Evolutionary conservation across 345 rosid species (phyloP).

Genomic region (Lepidium africanum): DNA sequence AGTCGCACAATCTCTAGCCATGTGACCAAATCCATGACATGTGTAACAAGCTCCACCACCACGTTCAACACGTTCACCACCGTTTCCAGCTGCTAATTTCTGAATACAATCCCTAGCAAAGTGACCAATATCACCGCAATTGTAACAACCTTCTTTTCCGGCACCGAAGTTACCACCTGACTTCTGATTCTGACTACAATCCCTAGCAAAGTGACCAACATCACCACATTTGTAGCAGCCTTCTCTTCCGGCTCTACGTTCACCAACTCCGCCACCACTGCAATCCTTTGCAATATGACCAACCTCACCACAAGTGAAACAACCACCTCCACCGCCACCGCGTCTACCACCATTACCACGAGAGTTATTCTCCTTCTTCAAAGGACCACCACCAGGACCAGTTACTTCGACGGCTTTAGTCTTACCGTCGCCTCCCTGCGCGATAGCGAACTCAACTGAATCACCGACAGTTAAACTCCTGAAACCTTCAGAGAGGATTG

Average conservation of each 20-base stretch:
- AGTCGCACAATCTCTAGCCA: conserved; percentile 52
- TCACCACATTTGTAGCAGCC: conserved; percentile 38
- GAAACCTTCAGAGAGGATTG: conserved; percentile 54
- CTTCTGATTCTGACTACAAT: conserved; percentile 30
- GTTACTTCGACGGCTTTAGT: conserved; percentile 41
- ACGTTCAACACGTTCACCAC: conserved; percentile 9
- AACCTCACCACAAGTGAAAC: conserved; percentile 25
- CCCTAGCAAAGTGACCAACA: conserved; percentile 40
- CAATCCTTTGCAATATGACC: conserved; percentile 37
- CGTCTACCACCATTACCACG: conserved; percentile 21
- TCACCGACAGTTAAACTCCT: conserved; percentile 40
- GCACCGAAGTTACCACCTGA: neutral
- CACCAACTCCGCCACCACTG: neutral
- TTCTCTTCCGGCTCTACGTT: conserved; percentile 10
- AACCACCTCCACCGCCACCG: conserved; percentile 25
- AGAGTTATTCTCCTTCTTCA: conserved; percentile 24
- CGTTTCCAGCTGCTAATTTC: neutral
- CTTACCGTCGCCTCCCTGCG: conserved; percentile 31
- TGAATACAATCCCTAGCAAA: conserved; percentile 31
- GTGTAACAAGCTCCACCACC: conserved; percentile 41
- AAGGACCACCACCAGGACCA: conserved; percentile 29
- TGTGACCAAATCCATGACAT: conserved; percentile 54
- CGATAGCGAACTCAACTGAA: conserved; percentile 34
- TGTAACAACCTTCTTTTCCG: conserved; percentile 10
- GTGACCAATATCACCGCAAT: conserved; percentile 24